Evolutionary conservation across 352 stramenopile genomes (phyloP).

Genomic region (Hyaloperonospora arabidopsidis): DNA sequence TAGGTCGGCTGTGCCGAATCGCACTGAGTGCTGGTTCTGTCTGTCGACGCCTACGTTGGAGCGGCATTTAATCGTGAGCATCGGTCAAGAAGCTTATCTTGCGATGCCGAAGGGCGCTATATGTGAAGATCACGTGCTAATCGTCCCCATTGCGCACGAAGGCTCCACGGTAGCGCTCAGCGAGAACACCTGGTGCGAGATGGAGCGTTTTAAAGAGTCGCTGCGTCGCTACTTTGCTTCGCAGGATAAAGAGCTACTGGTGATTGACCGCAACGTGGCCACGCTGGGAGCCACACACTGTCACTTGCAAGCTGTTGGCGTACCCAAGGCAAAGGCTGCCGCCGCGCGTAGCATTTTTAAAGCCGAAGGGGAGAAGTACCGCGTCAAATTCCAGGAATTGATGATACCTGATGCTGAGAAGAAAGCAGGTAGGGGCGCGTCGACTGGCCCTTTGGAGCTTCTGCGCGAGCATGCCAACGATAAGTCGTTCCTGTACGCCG

Average conservation of each 20-base stretch:
- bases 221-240: constrained; percentile 53
- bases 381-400: constrained; percentile 57
- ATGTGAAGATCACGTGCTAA: constrained; percentile 64
- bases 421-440: constrained; percentile 6
- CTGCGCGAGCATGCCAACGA: constrained; percentile 32
- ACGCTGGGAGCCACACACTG: constrained; percentile 67
- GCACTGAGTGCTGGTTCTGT: constrained; percentile 83
- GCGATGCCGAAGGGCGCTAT: constrained; percentile 78
- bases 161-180: constrained; percentile 47
- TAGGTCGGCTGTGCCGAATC: constrained; percentile 35
- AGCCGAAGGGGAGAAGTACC: constrained; percentile 62
- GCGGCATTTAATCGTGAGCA: constrained; percentile 77
- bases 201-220: constrained; percentile 58
- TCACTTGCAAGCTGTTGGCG: constrained; percentile 63
- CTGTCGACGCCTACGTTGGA: constrained; percentile 68
- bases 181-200: constrained; percentile 35
- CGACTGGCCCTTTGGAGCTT: constrained; percentile 26
- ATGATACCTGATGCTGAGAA: constrained; percentile 5
- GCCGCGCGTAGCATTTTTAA: constrained; percentile 42
- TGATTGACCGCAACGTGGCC: constrained; percentile 73
- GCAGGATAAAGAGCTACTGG: constrained; percentile 61
- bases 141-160: constrained; percentile 74
- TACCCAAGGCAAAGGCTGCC: constrained; percentile 41
- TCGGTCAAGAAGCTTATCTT: constrained; percentile 70
- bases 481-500: constrained; percentile 59